phyloP scores from a whole-genome alignment of 192 early-diverging fungal genomes.

The Pilobolus umbonatus region DNA sequence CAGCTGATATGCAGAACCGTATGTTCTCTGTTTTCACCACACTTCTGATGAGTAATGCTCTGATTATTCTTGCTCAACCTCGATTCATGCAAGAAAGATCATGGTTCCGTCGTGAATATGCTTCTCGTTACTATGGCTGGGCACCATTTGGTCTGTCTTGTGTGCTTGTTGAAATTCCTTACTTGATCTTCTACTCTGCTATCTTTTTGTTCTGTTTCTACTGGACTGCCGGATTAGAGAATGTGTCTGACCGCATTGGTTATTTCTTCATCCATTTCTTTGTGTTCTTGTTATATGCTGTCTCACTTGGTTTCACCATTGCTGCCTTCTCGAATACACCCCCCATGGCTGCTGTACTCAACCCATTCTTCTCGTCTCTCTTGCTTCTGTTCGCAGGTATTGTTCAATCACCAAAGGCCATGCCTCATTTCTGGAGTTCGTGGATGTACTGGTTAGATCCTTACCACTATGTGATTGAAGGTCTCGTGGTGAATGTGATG shows the following conservation, averaged over 20 bases:
- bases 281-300: slow-evolving; percentile 48
- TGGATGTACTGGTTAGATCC: slow-evolving; percentile 66
- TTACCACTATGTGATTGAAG: slow-evolving; percentile 58
- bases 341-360: slow-evolving; percentile 55
- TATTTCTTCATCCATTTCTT: slow-evolving; percentile 60
- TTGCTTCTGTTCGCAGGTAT: slow-evolving; percentile 61
- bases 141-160: slow-evolving; percentile 56
- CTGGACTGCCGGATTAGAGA: slow-evolving; percentile 56
- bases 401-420: slow-evolving; percentile 47
- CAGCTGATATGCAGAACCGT: slow-evolving; percentile 56
- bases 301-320: slow-evolving; percentile 63
- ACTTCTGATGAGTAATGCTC: slow-evolving; percentile 45
- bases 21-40: slow-evolving; percentile 43
- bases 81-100: slow-evolving; percentile 55
- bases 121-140: slow-evolving; percentile 62
- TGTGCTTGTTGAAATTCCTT: slow-evolving; percentile 59
- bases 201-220: slow-evolving; percentile 56
- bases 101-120: slow-evolving; percentile 58
- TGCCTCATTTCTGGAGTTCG: slow-evolving; percentile 57
- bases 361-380: slow-evolving; percentile 57
- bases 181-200: slow-evolving; percentile 46
- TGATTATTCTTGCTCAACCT: slow-evolving; percentile 62
- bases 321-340: slow-evolving; percentile 51
- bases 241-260: slow-evolving; percentile 42
- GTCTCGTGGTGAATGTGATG: slow-evolving; percentile 54